Evolutionary conservation across 2,329 filamentous ascomycete species (phyloP).

Genomic region (Ophiostoma quercus): DNA sequence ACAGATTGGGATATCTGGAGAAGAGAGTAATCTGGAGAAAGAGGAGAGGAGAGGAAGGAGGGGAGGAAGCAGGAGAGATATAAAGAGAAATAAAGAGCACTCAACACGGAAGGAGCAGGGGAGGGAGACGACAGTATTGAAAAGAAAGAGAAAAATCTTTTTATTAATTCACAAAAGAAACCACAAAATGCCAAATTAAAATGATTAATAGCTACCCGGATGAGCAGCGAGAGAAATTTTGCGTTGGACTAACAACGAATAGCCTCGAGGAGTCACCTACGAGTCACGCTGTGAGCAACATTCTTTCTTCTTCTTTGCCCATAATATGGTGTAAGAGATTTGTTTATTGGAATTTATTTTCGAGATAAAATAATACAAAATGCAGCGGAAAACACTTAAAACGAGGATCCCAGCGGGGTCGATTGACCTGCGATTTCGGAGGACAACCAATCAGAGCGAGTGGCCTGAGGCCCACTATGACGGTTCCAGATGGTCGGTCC

Average conservation of each 20-base stretch:
- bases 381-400: constrained; percentile 2
- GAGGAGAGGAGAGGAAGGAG: constrained; percentile 3
- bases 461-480: background rate
- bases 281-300: background rate
- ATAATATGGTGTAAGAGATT: constrained; percentile 12
- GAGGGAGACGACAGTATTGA: constrained; percentile 28
- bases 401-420: constrained; percentile 20
- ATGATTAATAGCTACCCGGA: background rate
- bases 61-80: background rate
- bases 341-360: background rate
- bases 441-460: constrained; percentile 17
- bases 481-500: background rate
- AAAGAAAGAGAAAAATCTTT: background rate
- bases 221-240: constrained; percentile 19
- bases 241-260: constrained; percentile 19
- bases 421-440: constrained; percentile 18
- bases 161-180: background rate
- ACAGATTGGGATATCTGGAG: constrained; percentile 13
- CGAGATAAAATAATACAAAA: background rate
- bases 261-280: constrained; percentile 1
- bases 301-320: background rate
- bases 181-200: background rate
- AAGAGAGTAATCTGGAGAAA: constrained; percentile 14
- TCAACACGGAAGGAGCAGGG: constrained; percentile 23
- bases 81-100: constrained; percentile 4